These are phyloP conservation scores for Lasiodiplodia hormozganensis DNA, from an alignment of 2,329 filamentous ascomycete genomes.

Conservation along the genomic window DNA sequence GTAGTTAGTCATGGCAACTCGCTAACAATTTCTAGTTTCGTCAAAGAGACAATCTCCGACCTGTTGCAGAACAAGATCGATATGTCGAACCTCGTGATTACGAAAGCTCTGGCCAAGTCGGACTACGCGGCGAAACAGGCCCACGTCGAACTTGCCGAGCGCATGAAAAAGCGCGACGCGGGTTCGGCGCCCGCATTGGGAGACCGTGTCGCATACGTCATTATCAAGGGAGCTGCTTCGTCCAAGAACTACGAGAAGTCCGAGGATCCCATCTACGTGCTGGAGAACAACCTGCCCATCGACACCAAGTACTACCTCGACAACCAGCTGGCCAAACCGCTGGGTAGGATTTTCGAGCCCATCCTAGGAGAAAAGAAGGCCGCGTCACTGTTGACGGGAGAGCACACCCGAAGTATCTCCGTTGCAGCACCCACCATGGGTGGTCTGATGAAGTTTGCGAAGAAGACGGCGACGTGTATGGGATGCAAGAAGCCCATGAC, in stretches of 20 bases:
- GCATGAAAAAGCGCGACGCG: conserved; percentile 96
- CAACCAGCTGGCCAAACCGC: conserved; percentile 94
- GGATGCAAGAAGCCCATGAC: conserved; percentile 96
- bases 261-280: conserved; percentile 94
- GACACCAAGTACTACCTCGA: conserved; percentile 99
- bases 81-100: conserved; percentile 99
- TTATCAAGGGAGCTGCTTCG: conserved; percentile 87
- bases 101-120: conserved; percentile 87
- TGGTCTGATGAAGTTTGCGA: conserved; percentile 97
- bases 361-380: conserved; percentile 95
- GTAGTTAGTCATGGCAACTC: conserved; percentile 29
- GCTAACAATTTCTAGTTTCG: conserved; percentile 71
- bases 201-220: conserved; percentile 97
- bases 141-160: conserved; percentile 91
- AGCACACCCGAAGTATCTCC: conserved; percentile 92
- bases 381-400: conserved; percentile 82
- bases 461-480: conserved; percentile 98
- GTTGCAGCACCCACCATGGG: conserved; percentile 91
- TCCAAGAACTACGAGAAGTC: conserved; percentile 97
- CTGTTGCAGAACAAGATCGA: conserved; percentile 97
- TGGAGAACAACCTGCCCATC: conserved; percentile 97
- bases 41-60: conserved; percentile 94
- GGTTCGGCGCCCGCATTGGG: conserved; percentile 92
- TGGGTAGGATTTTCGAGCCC: conserved; percentile 95
- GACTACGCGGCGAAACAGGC: conserved; percentile 89